These are phyloP conservation scores for Acorus calamus DNA, from an alignment of 106 monocot species.

Conservation along the genomic window DNA sequence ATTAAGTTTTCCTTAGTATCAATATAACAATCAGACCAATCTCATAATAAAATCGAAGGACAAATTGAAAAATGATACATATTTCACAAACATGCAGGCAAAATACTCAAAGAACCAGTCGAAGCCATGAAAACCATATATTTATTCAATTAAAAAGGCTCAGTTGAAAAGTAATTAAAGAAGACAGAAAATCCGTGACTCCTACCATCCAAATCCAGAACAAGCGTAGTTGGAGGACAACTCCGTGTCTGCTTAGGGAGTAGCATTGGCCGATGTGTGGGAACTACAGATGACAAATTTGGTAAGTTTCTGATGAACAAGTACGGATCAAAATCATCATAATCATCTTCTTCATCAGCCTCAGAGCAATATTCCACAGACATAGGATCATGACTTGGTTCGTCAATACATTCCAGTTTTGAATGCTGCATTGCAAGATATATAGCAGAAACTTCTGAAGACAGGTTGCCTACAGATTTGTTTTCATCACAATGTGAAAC, in stretches of 20 bases:
- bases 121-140: too few species aligned
- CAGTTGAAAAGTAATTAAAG: too few species aligned
- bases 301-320: constrained; percentile 89
- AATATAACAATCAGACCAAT: too few species aligned
- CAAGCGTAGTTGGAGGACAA: constrained; percentile 90
- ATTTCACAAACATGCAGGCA: too few species aligned
- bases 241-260: constrained; percentile 97
- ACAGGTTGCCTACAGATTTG: constrained; percentile 39
- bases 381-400: constrained; percentile 66
- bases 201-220: constrained; percentile 95
- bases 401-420: constrained; percentile 81
- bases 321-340: constrained; percentile 94
- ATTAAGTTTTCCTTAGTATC: too few species aligned
- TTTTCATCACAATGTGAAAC: constrained; percentile 32
- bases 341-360: constrained; percentile 59
- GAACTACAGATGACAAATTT: constrained; percentile 72
- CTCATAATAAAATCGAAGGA: too few species aligned
- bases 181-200: too few species aligned
- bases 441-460: constrained; percentile 87
- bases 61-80: too few species aligned
- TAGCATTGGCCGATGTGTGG: constrained; percentile 72
- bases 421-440: constrained; percentile 88
- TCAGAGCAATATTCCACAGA: constrained; percentile 52
- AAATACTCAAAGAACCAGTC: too few species aligned
- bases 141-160: too few species aligned